phyloP scores from a whole-genome alignment of 352 stramenopile species.

The Phytopythium litorale region DNA sequence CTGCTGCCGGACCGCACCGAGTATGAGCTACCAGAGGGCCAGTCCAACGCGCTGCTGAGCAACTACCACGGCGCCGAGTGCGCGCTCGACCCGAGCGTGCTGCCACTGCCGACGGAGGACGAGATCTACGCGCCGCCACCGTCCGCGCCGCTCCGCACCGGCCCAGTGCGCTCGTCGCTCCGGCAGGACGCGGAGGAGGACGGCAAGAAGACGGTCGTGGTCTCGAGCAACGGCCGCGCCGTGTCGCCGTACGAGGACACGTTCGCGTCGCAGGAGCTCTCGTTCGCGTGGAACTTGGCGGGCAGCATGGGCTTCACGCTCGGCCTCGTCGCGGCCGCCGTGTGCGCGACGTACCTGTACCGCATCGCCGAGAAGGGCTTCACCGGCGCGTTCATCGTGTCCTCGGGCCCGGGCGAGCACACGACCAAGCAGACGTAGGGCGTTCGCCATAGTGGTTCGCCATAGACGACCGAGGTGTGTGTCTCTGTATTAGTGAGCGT shows the following conservation, averaged over 20 bases:
- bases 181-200: neutral
- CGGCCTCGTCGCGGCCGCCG: slow-evolving; percentile 39
- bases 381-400: neutral
- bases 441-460: neutral
- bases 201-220: slow-evolving; percentile 5
- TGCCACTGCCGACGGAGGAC: slow-evolving; percentile 18
- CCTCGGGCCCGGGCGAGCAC: slow-evolving; percentile 9
- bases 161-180: neutral
- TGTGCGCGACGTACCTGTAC: slow-evolving; percentile 59
- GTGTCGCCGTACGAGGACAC: slow-evolving; percentile 33
- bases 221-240: slow-evolving; percentile 8
- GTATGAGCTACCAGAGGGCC: slow-evolving; percentile 59
- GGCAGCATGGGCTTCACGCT: slow-evolving; percentile 41
- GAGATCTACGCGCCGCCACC: slow-evolving; percentile 8
- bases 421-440: slow-evolving; percentile 26
- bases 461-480: neutral
- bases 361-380: slow-evolving; percentile 42
- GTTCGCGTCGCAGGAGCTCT: slow-evolving; percentile 51
- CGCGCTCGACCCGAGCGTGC: slow-evolving; percentile 45
- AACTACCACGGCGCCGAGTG: slow-evolving; percentile 74
- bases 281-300: slow-evolving; percentile 33
- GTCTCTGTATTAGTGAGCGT: slow-evolving; percentile 3
- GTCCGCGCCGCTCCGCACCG: neutral
- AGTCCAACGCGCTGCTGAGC: slow-evolving; percentile 42
- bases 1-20: slow-evolving; percentile 47